Evolutionary conservation across 2,329 filamentous ascomycete species (phyloP), one percentile per base, ranked within the genome.

Genomic region (Plectosphaerella sp.): DNA sequence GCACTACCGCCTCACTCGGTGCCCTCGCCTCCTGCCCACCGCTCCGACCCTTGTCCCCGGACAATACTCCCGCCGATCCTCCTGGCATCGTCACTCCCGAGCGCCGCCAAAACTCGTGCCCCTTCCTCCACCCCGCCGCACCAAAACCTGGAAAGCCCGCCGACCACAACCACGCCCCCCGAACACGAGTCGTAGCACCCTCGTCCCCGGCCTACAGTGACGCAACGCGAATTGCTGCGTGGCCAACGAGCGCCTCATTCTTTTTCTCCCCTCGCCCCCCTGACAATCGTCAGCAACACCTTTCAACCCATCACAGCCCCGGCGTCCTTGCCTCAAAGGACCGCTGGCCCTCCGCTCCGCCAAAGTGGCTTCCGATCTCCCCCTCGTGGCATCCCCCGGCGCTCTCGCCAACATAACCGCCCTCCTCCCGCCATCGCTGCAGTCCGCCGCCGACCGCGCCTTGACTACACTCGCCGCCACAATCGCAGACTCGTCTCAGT

Each of bases 351-450:
- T 54, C 61, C 59, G 58, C 61, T 63, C 67, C 71, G 73, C 69
- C 78, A 84, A 83, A 69, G 79, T 84, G 81, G 81, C 80, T 83
- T 83, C 80, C 67, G 70, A 71, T 71, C 74, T 77, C 69, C 72
- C 70, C 67, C 64, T 72, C 64, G 73, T 77, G 79, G 82, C 80
- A 79, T 82, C 81, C 65, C 75, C 78, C 69, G 81, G 81, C 83
- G 82, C 79, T 72, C 69, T 83, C 66, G 78, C 78, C 72, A 83
- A 79, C 71, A 74, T 80, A 67, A 76, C 75, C 62, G 77, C 76
- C 64, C 66, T 74, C 58, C 67, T 78, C 43, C 70, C 73, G 28
- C 67, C 71, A 52, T 65, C 73, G 54, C 60, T 80, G 54, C 77
- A 79, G 62, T 68, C 68, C 48, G 83, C 82, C 68, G 66, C 86